Evolutionary conservation across 495 filamentous ascomycete species (phyloP).

Genomic region (Penicillium macrosclerotiorum): DNA sequence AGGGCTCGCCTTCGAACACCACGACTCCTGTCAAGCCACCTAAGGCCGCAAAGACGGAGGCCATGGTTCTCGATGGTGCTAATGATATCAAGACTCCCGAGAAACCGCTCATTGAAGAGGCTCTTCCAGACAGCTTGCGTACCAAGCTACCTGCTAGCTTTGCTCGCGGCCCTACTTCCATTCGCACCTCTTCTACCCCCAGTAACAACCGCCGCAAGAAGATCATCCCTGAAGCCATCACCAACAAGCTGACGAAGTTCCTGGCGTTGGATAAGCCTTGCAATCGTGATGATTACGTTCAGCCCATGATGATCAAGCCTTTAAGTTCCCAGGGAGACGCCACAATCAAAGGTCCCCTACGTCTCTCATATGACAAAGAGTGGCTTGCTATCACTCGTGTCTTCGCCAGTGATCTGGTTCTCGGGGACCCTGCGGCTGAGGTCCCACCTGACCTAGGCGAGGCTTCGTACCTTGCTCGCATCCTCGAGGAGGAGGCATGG

Average conservation of each 20-base stretch:
- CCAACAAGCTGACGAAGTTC: slow-evolving; percentile 76
- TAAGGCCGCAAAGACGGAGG: neutral
- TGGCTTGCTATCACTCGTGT: slow-evolving; percentile 91
- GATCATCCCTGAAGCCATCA: slow-evolving; percentile 51
- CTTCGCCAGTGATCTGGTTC: slow-evolving; percentile 59
- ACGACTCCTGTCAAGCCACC: neutral
- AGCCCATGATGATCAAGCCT: slow-evolving; percentile 62
- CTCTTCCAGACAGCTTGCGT: slow-evolving; percentile 57
- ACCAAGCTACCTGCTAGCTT: slow-evolving; percentile 68
- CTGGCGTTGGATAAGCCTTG: slow-evolving; percentile 87
- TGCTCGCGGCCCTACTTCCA: too few species aligned
- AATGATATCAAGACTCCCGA: neutral
- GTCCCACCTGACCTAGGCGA: slow-evolving; percentile 59
- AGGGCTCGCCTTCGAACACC: slow-evolving; percentile 1
- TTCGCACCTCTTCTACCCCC: too few species aligned
- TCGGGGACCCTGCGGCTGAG: slow-evolving; percentile 54
- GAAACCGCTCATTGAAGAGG: slow-evolving; percentile 7
- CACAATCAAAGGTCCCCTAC: slow-evolving; percentile 27
- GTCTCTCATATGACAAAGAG: slow-evolving; percentile 82
- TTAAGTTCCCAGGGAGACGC: slow-evolving; percentile 23
- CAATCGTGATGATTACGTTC: slow-evolving; percentile 68
- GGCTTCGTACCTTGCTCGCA: slow-evolving; percentile 56
- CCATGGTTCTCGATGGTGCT: neutral
- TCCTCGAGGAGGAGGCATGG: slow-evolving; percentile 68
- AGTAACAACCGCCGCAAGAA: slow-evolving; percentile 30